Evolutionary conservation across 192 early-diverging fungal species (phyloP), one percentile per base, ranked within the genome.

Genomic region (Hyaloraphidium curvatum): DNA sequence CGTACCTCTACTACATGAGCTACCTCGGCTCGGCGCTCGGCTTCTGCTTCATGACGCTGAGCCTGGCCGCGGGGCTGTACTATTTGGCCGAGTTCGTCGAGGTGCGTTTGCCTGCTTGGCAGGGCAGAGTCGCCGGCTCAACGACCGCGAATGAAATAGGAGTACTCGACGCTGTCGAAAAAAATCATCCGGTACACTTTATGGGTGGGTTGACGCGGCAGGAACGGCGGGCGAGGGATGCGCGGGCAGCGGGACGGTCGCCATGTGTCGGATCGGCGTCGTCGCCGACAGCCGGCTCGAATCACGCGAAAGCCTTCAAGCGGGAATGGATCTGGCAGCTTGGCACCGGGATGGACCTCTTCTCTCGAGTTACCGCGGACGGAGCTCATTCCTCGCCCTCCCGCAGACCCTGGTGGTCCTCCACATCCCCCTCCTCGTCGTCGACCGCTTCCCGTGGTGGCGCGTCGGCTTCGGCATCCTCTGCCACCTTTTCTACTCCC

Each of bases 161-260:
- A 89, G 68, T 79, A 89, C 69, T 83, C 87, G 3, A 82, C 87
- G 2, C 51, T 75, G 23, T 79, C 84, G 2, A 82, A 74, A 63
- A 77, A 75, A 53, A 67, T 89, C 52, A 84, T 90, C 28, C 83
- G 77, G 41, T 67, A 67, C 28, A 40, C 66, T 26, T 76, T 81
- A 11, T 31, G 55, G 57, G 76, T 78, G 78, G 40, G 48, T 48
- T 11, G 11, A 37, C 35, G 11, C 11, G 11, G 17, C 35, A 13
- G 35, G 11, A 11, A 13, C 11, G 17, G 17, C 35, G 35, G 17
- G n/a, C n/a, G n/a, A n/a, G n/a, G n/a, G n/a, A n/a, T n/a, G n/a
- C n/a, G n/a, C n/a, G n/a, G n/a, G n/a, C n/a, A n/a, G n/a, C n/a
- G n/a, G n/a, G n/a, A n/a, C n/a, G n/a, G n/a, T n/a, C n/a, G n/a